Conservation (phyloP, 352 stramenopile genomes). For the Pythium dissimile region DNA sequence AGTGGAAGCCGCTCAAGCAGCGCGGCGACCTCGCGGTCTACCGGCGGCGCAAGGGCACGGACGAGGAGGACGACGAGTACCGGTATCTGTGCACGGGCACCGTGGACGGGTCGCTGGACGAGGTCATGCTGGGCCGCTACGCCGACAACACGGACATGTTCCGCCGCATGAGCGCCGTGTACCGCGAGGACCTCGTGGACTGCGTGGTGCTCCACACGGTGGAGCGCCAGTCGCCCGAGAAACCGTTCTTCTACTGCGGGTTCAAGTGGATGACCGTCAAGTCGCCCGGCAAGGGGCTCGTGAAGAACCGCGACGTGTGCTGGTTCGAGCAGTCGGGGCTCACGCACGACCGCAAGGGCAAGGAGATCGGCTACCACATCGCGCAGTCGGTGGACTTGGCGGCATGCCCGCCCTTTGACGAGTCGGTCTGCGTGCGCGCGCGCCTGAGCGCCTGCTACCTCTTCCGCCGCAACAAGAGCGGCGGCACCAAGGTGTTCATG, state of each 20-base stretch:
- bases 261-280: constrained; percentile 85
- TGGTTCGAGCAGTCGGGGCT: constrained; percentile 77
- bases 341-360: constrained; percentile 62
- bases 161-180: constrained; percentile 66
- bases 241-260: constrained; percentile 70
- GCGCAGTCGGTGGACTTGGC: constrained; percentile 72
- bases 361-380: constrained; percentile 78
- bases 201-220: constrained; percentile 70
- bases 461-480: constrained; percentile 71
- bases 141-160: constrained; percentile 68
- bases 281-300: constrained; percentile 59
- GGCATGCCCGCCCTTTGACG: constrained; percentile 56
- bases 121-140: constrained; percentile 75
- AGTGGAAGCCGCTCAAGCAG: constrained; percentile 76
- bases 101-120: constrained; percentile 68
- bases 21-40: constrained; percentile 55
- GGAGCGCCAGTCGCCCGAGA: constrained; percentile 34
- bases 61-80: constrained; percentile 43
- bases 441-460: constrained; percentile 74
- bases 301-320: constrained; percentile 79
- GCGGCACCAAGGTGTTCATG: constrained; percentile 76
- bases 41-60: constrained; percentile 41
- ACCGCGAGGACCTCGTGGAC: constrained; percentile 74
- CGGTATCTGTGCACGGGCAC: constrained; percentile 59
- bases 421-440: constrained; percentile 52